phyloP scores from a whole-genome alignment of 352 stramenopile genomes.

The Phytophthora pini region DNA sequence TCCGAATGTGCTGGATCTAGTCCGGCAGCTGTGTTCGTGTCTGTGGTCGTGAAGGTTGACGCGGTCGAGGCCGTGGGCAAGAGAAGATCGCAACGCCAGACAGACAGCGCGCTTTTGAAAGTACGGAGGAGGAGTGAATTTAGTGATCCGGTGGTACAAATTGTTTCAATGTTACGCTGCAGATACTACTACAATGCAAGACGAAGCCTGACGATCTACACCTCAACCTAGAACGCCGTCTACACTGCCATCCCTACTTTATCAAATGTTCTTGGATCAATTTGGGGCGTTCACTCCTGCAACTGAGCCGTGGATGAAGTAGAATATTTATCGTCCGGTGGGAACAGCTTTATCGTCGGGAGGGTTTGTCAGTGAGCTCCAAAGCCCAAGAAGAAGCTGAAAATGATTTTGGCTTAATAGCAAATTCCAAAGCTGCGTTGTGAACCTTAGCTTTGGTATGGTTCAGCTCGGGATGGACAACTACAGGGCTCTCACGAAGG shows the following conservation, averaged over 20 bases:
- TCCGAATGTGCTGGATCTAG: too few relatives aligned
- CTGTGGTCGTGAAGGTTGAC: too few relatives aligned
- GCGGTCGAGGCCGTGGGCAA: too few relatives aligned
- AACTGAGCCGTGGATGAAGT: background rate
- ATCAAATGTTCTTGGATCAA: constrained; percentile 7
- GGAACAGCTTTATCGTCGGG: constrained; percentile 6
- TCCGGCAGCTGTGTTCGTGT: too few relatives aligned
- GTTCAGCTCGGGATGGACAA: background rate
- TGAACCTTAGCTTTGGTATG: constrained; percentile 1
- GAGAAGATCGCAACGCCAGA: too few relatives aligned
- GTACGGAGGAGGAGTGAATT: too few relatives aligned
- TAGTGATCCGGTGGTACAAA: too few relatives aligned
- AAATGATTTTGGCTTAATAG: constrained; percentile 1
- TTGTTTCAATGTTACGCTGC: too few relatives aligned
- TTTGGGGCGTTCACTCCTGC: background rate
- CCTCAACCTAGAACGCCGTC: background rate
- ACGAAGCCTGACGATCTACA: background rate
- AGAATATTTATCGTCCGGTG: background rate
- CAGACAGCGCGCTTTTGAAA: too few relatives aligned
- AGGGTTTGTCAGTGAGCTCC: background rate
- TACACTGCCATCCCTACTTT: background rate
- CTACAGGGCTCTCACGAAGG: background rate
- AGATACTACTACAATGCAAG: too few relatives aligned
- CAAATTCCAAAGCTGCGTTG: constrained; percentile 5
- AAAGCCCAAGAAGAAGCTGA: background rate